phyloP scores from a whole-genome alignment of 2,329 filamentous ascomycete species.

The Cytospora schulzeri region DNA sequence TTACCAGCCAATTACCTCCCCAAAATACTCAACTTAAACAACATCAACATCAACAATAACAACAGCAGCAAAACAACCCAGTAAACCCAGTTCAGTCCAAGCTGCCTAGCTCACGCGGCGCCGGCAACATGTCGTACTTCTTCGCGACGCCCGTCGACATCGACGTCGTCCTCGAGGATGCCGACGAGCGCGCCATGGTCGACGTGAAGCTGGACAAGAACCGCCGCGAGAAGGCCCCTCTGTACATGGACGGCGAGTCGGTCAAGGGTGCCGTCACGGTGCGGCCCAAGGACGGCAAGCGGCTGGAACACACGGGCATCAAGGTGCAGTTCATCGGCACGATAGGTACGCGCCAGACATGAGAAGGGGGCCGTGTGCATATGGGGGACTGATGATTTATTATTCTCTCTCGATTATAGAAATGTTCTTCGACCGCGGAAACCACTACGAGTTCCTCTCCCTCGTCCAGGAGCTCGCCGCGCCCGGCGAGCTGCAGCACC shows the following conservation, averaged over 20 bases:
- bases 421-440: slow-evolving; percentile 99
- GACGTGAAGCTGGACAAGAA: slow-evolving; percentile 99
- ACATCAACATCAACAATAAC: not conserved
- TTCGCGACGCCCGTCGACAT: slow-evolving; percentile 99
- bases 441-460: slow-evolving; percentile 98
- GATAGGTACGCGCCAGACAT: slow-evolving; percentile 66
- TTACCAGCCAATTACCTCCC: not conserved
- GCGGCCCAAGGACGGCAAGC: slow-evolving; percentile 95
- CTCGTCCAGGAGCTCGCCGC: slow-evolving; percentile 95
- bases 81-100: slow-evolving; percentile 31
- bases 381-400: too few relatives aligned
- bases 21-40: not conserved
- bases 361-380: not conserved
- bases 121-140: slow-evolving; percentile 82
- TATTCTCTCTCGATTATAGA: slow-evolving; percentile 56
- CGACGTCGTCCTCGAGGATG: slow-evolving; percentile 95
- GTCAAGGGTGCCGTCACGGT: slow-evolving; percentile 96
- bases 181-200: slow-evolving; percentile 90
- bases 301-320: slow-evolving; percentile 96
- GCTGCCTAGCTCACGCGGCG: slow-evolving; percentile 27
- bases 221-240: slow-evolving; percentile 90
- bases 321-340: slow-evolving; percentile 99
- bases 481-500: slow-evolving; percentile 96
- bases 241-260: slow-evolving; percentile 98
- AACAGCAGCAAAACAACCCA: slow-evolving; percentile 5